Conservation (phyloP, 2,329 filamentous ascomycete species). For the Calonectria henricotiae region DNA sequence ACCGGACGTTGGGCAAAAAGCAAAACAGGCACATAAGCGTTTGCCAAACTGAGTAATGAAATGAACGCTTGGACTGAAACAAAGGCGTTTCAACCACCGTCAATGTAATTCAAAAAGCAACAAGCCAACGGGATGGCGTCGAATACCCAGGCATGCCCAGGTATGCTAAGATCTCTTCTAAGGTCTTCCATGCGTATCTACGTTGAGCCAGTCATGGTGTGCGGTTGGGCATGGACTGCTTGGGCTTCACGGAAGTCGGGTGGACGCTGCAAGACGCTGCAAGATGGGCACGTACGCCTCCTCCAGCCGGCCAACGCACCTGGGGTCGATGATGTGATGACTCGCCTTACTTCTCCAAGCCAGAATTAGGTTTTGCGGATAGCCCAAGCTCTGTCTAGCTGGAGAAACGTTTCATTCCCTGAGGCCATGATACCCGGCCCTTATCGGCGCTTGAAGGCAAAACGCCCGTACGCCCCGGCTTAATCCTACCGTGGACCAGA, state of each 20-base stretch:
- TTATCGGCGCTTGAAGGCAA: conserved; percentile 22
- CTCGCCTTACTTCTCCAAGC: not conserved
- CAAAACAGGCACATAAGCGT: conserved; percentile 17
- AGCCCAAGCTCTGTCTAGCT: not conserved
- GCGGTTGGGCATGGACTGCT: conserved; percentile 15
- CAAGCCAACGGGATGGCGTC: not conserved
- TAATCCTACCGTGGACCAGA: conserved; percentile 17
- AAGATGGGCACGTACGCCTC: not conserved
- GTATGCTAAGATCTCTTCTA: not conserved
- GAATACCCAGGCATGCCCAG: not conserved
- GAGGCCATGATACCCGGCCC: conserved; percentile 9
- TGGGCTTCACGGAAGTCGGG: not conserved
- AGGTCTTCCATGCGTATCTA: conserved; percentile 8
- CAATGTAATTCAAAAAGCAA: not conserved
- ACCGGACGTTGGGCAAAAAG: conserved; percentile 15
- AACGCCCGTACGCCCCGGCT: conserved; percentile 19
- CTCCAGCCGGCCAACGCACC: conserved; percentile 1
- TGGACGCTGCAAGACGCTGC: not conserved
- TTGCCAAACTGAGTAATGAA: not conserved
- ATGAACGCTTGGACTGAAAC: not conserved
- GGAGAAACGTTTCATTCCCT: conserved; percentile 15
- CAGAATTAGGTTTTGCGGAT: not conserved
- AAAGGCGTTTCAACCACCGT: not conserved
- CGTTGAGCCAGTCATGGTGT: not conserved
- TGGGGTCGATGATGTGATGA: conserved; percentile 8